Base-by-base conservation (phyloP, 257 asterid species). In the Nicotiana benthamiana region DNA sequence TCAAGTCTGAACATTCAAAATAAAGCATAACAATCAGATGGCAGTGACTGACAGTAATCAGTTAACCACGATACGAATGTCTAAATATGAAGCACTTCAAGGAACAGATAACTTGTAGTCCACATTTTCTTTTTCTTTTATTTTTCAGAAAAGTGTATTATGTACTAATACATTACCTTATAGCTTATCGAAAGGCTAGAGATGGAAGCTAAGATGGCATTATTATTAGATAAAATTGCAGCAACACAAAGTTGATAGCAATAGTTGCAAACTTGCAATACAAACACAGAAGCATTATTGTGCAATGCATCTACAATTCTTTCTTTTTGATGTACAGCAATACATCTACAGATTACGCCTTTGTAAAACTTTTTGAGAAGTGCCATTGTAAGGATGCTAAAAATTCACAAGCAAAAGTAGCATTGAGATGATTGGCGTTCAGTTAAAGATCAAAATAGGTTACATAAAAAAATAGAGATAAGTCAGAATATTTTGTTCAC, bases 401-500 rank as follows among this genome's bases (percentile, higher is more conserved):
- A n/a, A 48, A 74, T 24, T 74, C 40, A 74, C 61, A 46, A 46
- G 61, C 40, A 74, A 15, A 48, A 24, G 61, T 43, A 46, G 16
- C 77, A 22, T 72, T 1, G 13, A 72, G 60, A 72, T 72, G 36
- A 20, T 3, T 2, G 36, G 60, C 1, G 2, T 24, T 15, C 61
- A 12, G 59, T 46, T 18, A 46, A 72, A 72, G 15, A 74, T 26
- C 79, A 74, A 26, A 74, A 74, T 48, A 48, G 24, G 60, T 26
- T 13, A 43, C 40, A 24, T 46, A 20, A 22, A n/a, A 54, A 63
- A 79, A 63, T 51, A 57, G 4, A 24, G 8, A 51, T 56, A 62
- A 83, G 63, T 24, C 82, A 20, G 28, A 77, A 77, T 34, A 74
- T 48, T 82, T 53, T 66, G 76, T 76, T 72, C 28, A 88, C 98